Evolutionary conservation across 176 grass and related monocot species (phyloP).

Genomic region (Stipa capillata): DNA sequence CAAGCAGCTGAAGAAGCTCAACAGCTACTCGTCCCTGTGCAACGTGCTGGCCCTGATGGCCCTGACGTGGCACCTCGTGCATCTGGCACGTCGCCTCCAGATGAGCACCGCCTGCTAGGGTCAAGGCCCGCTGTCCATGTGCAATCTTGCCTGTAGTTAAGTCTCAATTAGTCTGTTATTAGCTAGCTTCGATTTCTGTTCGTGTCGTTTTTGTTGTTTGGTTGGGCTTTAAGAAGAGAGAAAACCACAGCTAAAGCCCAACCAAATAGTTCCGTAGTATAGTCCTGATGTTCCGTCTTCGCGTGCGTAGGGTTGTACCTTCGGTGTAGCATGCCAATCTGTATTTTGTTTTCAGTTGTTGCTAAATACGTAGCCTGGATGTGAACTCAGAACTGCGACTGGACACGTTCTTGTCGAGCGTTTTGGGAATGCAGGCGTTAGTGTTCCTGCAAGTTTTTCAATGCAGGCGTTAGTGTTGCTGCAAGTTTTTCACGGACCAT

Average conservation of each 20-base stretch:
- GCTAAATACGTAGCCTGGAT: neutral
- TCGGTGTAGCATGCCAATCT: neutral
- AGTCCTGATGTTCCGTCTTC: neutral
- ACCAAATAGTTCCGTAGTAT: too few relatives aligned
- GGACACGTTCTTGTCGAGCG: neutral
- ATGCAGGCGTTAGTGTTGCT: too few relatives aligned
- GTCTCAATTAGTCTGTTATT: neutral
- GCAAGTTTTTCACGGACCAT: too few relatives aligned
- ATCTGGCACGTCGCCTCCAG: slow-evolving; percentile 50
- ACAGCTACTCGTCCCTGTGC: slow-evolving; percentile 67
- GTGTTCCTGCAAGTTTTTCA: too few relatives aligned
- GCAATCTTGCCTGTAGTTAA: neutral
- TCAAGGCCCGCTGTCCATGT: too few relatives aligned
- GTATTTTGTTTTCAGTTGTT: neutral
- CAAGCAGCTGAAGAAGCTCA: slow-evolving; percentile 52
- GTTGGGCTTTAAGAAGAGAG: too few relatives aligned
- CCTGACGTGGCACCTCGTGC: slow-evolving; percentile 81
- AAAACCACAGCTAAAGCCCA: too few relatives aligned
- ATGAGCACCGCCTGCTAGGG: slow-evolving; percentile 25
- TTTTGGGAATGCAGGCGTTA: too few relatives aligned
- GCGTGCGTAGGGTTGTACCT: neutral
- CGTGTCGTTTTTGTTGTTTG: too few relatives aligned
- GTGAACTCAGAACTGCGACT: neutral
- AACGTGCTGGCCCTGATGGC: slow-evolving; percentile 64
- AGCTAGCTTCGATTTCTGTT: neutral